Conservation (phyloP, 2,329 filamentous ascomycete species). For the Coniochaeta sp. region DNA sequence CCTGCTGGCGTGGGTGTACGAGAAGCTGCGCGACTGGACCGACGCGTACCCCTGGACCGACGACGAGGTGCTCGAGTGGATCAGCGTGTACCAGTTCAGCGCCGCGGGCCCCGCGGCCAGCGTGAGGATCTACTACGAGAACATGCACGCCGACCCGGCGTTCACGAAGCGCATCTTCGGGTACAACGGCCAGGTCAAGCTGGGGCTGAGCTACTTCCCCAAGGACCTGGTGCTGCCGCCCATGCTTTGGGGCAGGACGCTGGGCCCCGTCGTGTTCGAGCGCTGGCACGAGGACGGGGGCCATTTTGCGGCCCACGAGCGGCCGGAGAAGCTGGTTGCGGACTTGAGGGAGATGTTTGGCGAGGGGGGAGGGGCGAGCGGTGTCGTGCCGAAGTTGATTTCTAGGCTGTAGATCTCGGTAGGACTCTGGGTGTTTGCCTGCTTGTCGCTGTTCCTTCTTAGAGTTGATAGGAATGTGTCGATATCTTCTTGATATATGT, state of each 20-base stretch:
- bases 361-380: conserved; percentile 14
- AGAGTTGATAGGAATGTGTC: too few relatives aligned
- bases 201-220: conserved; percentile 49
- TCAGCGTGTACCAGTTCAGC: conserved; percentile 66
- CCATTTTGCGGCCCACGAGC: conserved; percentile 56
- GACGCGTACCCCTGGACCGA: conserved; percentile 67
- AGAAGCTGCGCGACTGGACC: conserved; percentile 73
- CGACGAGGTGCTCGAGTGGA: conserved; percentile 70
- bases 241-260: conserved; percentile 45
- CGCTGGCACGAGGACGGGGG: conserved; percentile 42
- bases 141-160: conserved; percentile 27
- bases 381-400: background rate
- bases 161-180: conserved; percentile 9
- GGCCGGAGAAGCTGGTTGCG: conserved; percentile 40
- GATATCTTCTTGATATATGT: too few relatives aligned
- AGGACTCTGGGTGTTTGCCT: background rate
- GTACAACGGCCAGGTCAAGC: conserved; percentile 34
- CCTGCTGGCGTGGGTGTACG: conserved; percentile 71
- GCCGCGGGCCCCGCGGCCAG: conserved; percentile 61
- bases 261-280: conserved; percentile 55
- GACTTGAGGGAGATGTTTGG: conserved; percentile 55
- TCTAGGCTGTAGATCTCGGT: background rate
- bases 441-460: background rate
- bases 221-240: conserved; percentile 49
- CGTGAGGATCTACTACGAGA: conserved; percentile 67